Base-by-base conservation (phyloP, 2,329 filamentous ascomycete species). In the Pestalotiopsis sp. region DNA sequence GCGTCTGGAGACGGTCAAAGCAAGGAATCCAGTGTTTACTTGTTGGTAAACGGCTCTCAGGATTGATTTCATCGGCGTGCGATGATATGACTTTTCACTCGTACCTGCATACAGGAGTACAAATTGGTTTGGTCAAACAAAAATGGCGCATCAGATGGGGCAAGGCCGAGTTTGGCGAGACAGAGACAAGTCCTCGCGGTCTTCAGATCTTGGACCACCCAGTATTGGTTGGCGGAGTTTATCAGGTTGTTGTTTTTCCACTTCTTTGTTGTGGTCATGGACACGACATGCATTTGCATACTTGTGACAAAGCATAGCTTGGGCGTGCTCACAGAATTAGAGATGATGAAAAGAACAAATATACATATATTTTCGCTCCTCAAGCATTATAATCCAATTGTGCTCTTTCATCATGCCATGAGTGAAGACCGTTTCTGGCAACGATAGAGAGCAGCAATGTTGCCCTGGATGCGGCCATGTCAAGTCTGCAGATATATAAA, bases 1-100 rank as follows among this genome's bases (percentile, higher is more conserved):
- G 85, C 87, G 96, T 71, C 83, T 99, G 69, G 96, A 99, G 84
- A 93, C 95, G 70, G 96, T 99, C 71, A 98, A 98, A 86, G 94
- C 91, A 78, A 92, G 92, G 79, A 97, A 97, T 78, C 96, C 96
- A 2, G 94, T 99, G 39, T 99, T 99, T 81, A 97, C 93, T 59
- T 99, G 96, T 93, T 99, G 96, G 84, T 98, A 84, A 84, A 64
- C 14, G 61, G 61, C 25, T 58, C 17, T 23, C 17, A 17, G 45
- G 17, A 20, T 52, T 23, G 45, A n/a, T 17, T 1, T 52, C 6
- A 7, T 36, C 31, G 31, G 17, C 14, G 20, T n/a, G n/a, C 6
- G 45, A 52, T n/a, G 45, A 36, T 20, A 20, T 52, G 45, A 52
- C 45, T 23, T 52, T 17, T 17, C 13, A 11, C 17, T n/a, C 27